Percentiles rank a stretch among this genome's conserved stretches.
These are phyloP conservation scores for Physcia stellaris DNA, from an alignment of 495 filamentous ascomycete genomes.

Conservation along the genomic window DNA sequence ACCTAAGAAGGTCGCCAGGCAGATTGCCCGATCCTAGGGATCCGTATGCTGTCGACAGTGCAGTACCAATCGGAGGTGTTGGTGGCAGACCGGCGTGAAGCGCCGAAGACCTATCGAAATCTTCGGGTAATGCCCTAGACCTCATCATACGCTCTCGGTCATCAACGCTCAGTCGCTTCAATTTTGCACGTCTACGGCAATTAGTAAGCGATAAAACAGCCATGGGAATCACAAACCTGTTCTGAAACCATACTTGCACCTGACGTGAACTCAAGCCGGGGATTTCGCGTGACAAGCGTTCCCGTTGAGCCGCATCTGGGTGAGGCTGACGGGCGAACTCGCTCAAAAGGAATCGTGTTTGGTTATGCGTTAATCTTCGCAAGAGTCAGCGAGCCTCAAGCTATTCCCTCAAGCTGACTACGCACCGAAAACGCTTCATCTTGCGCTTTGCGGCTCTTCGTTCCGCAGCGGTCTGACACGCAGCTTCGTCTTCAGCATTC, in stretches of 20 bases:
- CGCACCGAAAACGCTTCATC: slow-evolving; percentile 90
- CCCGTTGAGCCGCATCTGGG: slow-evolving; percentile 85
- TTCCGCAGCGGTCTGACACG: slow-evolving; percentile 52
- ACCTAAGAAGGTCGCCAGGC: not conserved
- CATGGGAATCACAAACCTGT: slow-evolving; percentile 50
- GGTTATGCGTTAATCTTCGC: slow-evolving; percentile 91
- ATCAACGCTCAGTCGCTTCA: slow-evolving; percentile 86
- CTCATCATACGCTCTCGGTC: slow-evolving; percentile 91
- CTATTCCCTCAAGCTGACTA: too few relatives aligned
- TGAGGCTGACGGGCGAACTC: slow-evolving; percentile 94
- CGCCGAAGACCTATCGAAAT: slow-evolving; percentile 86
- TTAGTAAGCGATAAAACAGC: slow-evolving; percentile 16
- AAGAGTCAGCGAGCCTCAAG: too few relatives aligned
- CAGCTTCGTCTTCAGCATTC: slow-evolving; percentile 20
- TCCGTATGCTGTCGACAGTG: not conserved
- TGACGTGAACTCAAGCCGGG: slow-evolving; percentile 86
- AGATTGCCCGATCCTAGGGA: not conserved
- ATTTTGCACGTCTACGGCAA: slow-evolving; percentile 64
- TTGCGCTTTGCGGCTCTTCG: slow-evolving; percentile 72
- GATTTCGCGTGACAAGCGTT: slow-evolving; percentile 81
- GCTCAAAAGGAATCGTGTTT: slow-evolving; percentile 94
- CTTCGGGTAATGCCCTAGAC: slow-evolving; percentile 78
- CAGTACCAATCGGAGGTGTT: not conserved
- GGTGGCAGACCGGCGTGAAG: slow-evolving; percentile 52
- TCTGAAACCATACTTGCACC: slow-evolving; percentile 98